Base-by-base conservation (phyloP, 208 protist genomes). In the Crithidia brevicula region DNA sequence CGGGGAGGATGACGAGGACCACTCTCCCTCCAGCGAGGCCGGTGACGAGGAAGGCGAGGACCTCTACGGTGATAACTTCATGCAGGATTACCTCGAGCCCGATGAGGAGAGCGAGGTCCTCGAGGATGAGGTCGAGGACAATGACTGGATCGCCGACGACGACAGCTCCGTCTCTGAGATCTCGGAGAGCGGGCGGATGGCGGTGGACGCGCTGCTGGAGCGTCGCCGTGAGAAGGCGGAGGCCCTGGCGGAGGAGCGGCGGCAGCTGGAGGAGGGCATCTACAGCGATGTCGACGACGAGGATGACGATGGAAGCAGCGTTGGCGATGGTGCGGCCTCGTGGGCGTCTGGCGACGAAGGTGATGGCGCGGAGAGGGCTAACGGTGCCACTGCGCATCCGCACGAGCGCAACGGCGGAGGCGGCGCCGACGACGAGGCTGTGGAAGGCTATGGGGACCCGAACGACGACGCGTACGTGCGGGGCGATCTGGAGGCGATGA, bases 1-100 rank as follows among this genome's bases (percentile, higher is more conserved):
- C 28, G 61, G 45, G 15, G 61, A 72, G 4, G 52, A 72, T 2
- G 52, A 54, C 16, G 74, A 38, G 9, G 67, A 68, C 61, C 40
- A 51, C 64, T 59, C 58, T 57, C 85, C 74, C 68, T 34, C 54
- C 23, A 56, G 56, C 7, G 70, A 73, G 31, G 69, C 57, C 30
- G 67, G 72, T 13, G 81, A 85, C 36, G 80, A 81, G 36, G 91
- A 96, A 64, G 88, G 92, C 50, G 92, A 96, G 70, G 92, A 96
- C 69, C 82, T 96, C 23, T 96, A 88, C 62, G 92, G 88, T 5
- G 92, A 96, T 22, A 84, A 95, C 74, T 96, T 86, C 75, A 92
- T 95, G 82, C 82, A 67, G 30, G 92, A 96, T 66, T 96, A 96
- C 77, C 72, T 95, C 23, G 65, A 86, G 34, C 82, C 82, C 3